Percentiles rank a stretch among this genome's conserved stretches.
Conservation (phyloP, 2,329 filamentous ascomycete genomes). For the Tolypocladium tropicale region DNA sequence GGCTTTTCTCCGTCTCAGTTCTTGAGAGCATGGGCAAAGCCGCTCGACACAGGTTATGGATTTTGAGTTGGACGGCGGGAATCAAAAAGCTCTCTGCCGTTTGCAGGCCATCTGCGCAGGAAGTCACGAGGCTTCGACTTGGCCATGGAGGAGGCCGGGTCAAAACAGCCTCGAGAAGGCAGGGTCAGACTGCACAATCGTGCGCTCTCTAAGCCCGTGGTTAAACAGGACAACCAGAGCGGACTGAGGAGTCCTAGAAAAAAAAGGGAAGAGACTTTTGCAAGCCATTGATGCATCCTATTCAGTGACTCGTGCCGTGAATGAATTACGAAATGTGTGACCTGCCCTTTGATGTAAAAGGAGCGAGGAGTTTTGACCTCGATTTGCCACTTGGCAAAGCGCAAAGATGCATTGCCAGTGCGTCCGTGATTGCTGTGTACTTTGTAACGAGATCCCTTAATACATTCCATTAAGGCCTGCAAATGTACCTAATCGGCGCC, state of each 20-base stretch:
- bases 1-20: conserved; percentile 22
- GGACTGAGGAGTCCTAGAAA: conserved; percentile 32
- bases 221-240: conserved; percentile 21
- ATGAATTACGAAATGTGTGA: neutral
- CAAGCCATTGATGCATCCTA: neutral
- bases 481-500: too few species aligned
- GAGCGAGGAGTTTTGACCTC: too few species aligned
- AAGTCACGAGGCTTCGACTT: conserved; percentile 14
- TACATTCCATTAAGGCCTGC: too few species aligned
- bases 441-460: too few species aligned
- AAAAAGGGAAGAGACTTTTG: conserved; percentile 17
- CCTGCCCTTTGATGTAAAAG: neutral
- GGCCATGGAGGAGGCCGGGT: conserved; percentile 16
- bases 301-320: neutral
- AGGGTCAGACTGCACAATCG: conserved; percentile 2
- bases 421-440: too few species aligned
- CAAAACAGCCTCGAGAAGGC: conserved; percentile 3
- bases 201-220: conserved; percentile 8
- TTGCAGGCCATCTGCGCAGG: conserved; percentile 7
- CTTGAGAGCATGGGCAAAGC: conserved; percentile 25
- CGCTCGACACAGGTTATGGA: conserved; percentile 27
- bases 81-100: conserved; percentile 14
- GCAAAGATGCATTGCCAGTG: too few species aligned
- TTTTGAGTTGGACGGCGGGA: conserved; percentile 23
- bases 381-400: too few species aligned